A percentile compares a stretch with the other conserved stretches of the same genome.
Conservation (phyloP, 2,329 filamentous ascomycete genomes). For the Sporothrix protearum region DNA sequence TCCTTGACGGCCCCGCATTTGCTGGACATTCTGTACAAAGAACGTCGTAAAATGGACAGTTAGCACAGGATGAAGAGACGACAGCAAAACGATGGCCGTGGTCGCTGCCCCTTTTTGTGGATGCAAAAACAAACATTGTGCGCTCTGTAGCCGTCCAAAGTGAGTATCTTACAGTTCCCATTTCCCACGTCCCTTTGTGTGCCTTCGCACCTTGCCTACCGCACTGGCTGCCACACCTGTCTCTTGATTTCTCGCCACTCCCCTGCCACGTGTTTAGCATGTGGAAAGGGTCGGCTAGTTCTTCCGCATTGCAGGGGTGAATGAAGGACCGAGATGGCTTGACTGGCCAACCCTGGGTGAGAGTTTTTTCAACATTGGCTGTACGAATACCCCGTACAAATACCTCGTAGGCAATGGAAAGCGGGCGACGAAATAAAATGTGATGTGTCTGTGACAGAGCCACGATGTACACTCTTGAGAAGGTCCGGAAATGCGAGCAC, state of each 20-base stretch:
- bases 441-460: neutral
- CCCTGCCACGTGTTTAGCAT: conserved; percentile 24
- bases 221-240: neutral
- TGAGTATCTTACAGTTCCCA: neutral
- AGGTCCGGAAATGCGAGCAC: neutral
- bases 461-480: neutral
- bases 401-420: neutral
- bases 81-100: neutral
- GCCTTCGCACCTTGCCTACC: neutral
- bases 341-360: neutral
- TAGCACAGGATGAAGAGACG: neutral
- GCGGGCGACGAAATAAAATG: neutral
- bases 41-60: no score
- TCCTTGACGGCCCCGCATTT: neutral
- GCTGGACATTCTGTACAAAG: neutral
- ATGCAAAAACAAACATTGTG: neutral
- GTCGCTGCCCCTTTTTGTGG: neutral
- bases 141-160: neutral
- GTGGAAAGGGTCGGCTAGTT: conserved; percentile 18
- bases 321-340: neutral
- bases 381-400: neutral
- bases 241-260: neutral
- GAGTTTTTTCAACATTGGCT: neutral
- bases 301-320: conserved; percentile 16
- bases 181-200: neutral